Evolutionary conservation across 306 rosid genomes (phyloP).

Genomic region (Citrullus mucosospermus): DNA sequence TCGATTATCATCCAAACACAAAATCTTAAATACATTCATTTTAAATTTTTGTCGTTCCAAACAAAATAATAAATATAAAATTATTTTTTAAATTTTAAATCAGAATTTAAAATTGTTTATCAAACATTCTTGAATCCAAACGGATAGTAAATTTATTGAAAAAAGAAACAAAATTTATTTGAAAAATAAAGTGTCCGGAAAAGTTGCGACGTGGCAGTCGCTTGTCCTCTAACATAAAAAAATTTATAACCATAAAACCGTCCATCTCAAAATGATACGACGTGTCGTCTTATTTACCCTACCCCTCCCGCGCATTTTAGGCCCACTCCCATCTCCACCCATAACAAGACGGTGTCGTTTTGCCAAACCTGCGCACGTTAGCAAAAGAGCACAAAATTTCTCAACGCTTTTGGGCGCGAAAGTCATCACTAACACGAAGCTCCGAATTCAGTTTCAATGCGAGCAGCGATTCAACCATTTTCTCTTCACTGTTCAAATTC

Average conservation of each 20-base stretch:
- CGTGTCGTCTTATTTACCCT: background rate
- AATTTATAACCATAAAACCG: background rate
- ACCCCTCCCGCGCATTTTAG: background rate
- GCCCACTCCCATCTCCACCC: background rate
- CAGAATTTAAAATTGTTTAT: no score
- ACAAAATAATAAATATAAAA: no score
- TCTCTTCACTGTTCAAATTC: background rate
- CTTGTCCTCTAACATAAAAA: background rate
- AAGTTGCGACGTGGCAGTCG: background rate
- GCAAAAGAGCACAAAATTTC: background rate
- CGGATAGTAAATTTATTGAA: no score
- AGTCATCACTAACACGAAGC: background rate
- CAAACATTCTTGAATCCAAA: no score
- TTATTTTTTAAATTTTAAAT: no score
- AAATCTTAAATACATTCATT: no score
- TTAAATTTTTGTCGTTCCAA: no score
- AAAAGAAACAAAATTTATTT: background rate
- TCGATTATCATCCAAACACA: no score
- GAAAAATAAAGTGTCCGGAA: background rate
- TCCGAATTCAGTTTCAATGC: background rate
- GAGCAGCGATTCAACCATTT: background rate
- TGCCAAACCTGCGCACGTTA: slow-evolving; percentile 22
- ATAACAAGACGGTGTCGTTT: background rate
- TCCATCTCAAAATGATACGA: background rate
- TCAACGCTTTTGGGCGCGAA: slow-evolving; percentile 31